Base-by-base conservation (phyloP, 2,329 filamentous ascomycete species). In the Purpureocillium takamizusanense region DNA sequence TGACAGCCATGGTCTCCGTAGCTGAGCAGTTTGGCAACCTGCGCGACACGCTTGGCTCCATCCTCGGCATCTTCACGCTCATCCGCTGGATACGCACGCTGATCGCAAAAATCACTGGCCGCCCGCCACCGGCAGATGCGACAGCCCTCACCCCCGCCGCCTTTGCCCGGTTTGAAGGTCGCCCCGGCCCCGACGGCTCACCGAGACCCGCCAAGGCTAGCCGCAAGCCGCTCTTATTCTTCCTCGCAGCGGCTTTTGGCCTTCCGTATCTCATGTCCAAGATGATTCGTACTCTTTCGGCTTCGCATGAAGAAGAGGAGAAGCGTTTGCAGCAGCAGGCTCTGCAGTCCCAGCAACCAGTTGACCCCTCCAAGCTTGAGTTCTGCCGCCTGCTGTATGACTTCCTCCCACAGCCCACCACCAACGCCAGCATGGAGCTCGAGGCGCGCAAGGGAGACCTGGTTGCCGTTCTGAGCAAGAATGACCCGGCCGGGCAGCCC, bases 221-320 rank as follows among this genome's bases (percentile, higher is more conserved):
- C 56, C 87, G 86, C 59, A 98, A 97, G 62, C 92, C 92, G 1
- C 86, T 98, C 52, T 75, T 98, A 56, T 90, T 98, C 70, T 98
- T 98, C 70, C 70, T 95, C 43, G 70, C 94, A 32, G 90, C 92
- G 14, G 89, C 94, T 5, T 95, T 98, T 53, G 94, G 92, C 38
- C 74, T 98, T 12, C 92, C 92, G 6, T 98, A 95, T 59, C 72
- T 98, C 35, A 95, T 98, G 89, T 83, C 85, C 63, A 98, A 95
- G 66, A 77, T 95, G 50, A 97, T 98, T 59, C 81, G 80, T 55
- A 74, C 86, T 1, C 72, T 98, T 30, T 87, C 89, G 13, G 78
- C 83, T 28, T 83, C 81, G 5, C 86, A 92, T 54, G 87, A 95
- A 62, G 85, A 90, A 54, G 85, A 94, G 53, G 78, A 87, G 59